These are phyloP conservation scores for Zygoascus hellenicus DNA, from an alignment of 1,139 yeast genomes.

Conservation along the genomic window DNA sequence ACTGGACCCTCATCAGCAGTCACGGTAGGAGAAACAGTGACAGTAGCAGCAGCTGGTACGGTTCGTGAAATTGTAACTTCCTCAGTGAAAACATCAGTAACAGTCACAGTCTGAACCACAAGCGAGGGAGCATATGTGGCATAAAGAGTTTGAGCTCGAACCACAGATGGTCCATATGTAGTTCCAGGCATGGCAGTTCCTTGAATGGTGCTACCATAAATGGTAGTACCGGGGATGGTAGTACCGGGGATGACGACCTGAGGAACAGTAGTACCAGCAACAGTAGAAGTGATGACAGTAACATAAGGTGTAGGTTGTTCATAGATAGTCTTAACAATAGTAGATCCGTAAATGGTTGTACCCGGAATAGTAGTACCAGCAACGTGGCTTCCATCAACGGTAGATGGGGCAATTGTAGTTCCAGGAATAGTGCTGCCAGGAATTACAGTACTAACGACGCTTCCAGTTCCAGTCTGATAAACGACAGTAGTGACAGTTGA, in stretches of 20 bases:
- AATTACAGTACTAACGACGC: conserved; percentile 13
- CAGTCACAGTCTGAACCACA: conserved; percentile 12
- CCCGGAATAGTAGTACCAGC: conserved; percentile 21
- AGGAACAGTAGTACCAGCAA: conserved; percentile 14
- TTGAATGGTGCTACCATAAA: conserved; percentile 18
- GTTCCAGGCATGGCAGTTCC: conserved; percentile 18
- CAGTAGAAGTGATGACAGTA: conserved; percentile 6
- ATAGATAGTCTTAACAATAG: conserved; percentile 11
- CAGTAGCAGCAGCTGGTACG: conserved; percentile 13
- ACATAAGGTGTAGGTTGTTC: conserved; percentile 6
- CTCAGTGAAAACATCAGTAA: conserved; percentile 9
- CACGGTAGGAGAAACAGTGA: not conserved
- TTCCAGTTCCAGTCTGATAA: conserved; percentile 18
- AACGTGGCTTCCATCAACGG: conserved; percentile 7
- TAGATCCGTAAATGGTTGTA: conserved; percentile 17
- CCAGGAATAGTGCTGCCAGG: conserved; percentile 19
- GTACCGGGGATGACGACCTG: conserved; percentile 17
- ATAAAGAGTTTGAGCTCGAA: conserved; percentile 16
- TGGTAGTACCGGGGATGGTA: conserved; percentile 18
- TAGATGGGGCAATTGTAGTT: conserved; percentile 11
- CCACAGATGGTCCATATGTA: conserved; percentile 14
- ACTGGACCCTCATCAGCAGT: conserved; percentile 6
- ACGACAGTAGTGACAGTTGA: conserved; percentile 17
- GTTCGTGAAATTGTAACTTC: conserved; percentile 9
- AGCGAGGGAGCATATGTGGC: conserved; percentile 13